Evolutionary conservation across 2,329 filamentous ascomycete genomes (phyloP).

Genomic region (Exophiala aquamarina): DNA sequence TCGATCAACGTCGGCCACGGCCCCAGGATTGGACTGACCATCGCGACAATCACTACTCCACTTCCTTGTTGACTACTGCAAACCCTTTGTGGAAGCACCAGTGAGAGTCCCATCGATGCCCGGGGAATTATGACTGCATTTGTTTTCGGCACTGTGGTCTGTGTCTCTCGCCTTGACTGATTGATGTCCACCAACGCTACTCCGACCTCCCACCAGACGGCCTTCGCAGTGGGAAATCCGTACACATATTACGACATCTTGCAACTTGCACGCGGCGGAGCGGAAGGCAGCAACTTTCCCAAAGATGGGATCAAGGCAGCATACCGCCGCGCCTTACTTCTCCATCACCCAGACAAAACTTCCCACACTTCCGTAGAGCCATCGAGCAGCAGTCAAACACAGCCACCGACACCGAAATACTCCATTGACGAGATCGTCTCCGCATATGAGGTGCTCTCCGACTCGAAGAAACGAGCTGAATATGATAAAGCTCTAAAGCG

Average conservation of each 20-base stretch:
- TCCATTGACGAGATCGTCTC: constrained; percentile 58
- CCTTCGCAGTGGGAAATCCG: background rate
- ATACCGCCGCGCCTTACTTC: constrained; percentile 58
- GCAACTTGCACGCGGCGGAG: constrained; percentile 32
- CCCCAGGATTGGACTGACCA: too few relatives aligned
- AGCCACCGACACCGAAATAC: constrained; percentile 1
- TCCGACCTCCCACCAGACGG: background rate
- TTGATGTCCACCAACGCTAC: background rate
- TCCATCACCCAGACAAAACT: constrained; percentile 60
- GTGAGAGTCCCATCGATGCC: too few relatives aligned
- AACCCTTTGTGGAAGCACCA: too few relatives aligned
- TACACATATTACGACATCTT: constrained; percentile 40
- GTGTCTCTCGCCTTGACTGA: too few relatives aligned
- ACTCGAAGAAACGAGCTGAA: constrained; percentile 43
- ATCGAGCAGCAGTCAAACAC: background rate
- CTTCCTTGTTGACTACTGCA: too few relatives aligned
- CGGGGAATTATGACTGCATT: too few relatives aligned
- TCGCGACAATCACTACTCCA: too few relatives aligned
- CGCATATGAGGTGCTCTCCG: constrained; percentile 57
- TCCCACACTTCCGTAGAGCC: background rate
- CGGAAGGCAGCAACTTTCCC: too few relatives aligned
- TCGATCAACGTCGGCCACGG: too few relatives aligned
- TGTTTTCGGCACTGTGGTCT: too few relatives aligned
- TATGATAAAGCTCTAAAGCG: constrained; percentile 44
- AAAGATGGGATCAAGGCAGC: constrained; percentile 52